Evolutionary conservation across 805 yeast species (phyloP), one percentile per base, ranked within the genome.

Genomic region (Yarrowia hollandica): DNA sequence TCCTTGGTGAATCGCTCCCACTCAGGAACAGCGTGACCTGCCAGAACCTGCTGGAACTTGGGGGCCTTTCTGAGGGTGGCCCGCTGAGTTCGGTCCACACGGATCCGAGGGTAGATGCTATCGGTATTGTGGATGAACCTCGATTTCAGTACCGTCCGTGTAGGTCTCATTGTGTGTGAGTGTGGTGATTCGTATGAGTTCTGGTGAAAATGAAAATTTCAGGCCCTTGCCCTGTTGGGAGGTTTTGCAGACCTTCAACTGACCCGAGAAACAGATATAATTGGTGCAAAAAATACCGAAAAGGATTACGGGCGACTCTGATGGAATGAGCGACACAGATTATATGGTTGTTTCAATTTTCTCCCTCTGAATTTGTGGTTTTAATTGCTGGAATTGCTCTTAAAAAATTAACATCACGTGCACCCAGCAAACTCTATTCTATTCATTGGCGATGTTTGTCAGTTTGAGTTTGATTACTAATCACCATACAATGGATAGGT

Each of bases 1-100:
- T 80, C 74, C 41, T 73, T 77, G 21, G 28, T 48, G 14, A 75
- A 74, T 64, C 78, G 78, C 39, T 71, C 69, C 12, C 69, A 67
- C 39, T 69, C 69, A 3, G 71, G 71, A 15, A 75, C 73, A 22
- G 66, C 66, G 26, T 62, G 44, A 25, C 62, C 54, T 16, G 59
- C 28, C 60, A 66, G 65, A 28, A 60, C 54, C 48, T 41, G 60
- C 50, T 62, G 60, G 58, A 65, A 65, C 19, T 66, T 64, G 11
- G 69, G 69, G 26, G 52, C 60, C n/a, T 54, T 42, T 38, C 48
- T 58, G 39, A 60, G 55, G 7, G 61, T 63, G 22, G 59, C 54
- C 44, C 60, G 62, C 60, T 57, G 55, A 44, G 62, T 63, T 30
- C 46, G 22, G 28, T 65, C 66, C 38, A 60, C 62, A 16, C 66